A percentile compares a stretch with the other conserved stretches of the same genome.
Conservation (phyloP, 1,139 yeast genomes). For the Debaryomycetaceae sp. region DNA sequence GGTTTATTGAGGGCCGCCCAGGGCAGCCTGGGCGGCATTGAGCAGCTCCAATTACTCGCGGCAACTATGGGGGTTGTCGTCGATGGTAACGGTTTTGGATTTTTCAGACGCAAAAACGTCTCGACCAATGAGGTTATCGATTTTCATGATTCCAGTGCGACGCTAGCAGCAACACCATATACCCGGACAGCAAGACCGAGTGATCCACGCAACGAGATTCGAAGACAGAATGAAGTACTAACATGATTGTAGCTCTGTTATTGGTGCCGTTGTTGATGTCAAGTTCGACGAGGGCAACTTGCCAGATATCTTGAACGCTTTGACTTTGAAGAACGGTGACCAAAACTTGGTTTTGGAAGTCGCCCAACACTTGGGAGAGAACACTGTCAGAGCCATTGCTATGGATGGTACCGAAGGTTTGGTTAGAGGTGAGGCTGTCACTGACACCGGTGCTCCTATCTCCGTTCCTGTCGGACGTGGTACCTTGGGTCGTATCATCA, state of each 20-base stretch:
- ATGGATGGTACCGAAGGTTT: constrained; percentile 99
- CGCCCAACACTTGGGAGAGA: constrained; percentile 99
- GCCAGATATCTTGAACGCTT: constrained; percentile 96
- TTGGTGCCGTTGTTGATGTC: constrained; percentile 99
- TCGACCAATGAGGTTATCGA: constrained; percentile 33
- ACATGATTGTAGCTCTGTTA: constrained; percentile 71
- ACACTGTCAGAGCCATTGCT: constrained; percentile 99
- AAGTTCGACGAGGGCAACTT: constrained; percentile 96
- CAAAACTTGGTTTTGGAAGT: constrained; percentile 88
- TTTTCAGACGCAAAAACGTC: constrained; percentile 1
- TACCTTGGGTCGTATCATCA: constrained; percentile 97
- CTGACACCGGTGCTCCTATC: constrained; percentile 97
- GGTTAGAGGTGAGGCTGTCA: constrained; percentile 91
- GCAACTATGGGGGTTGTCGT: neutral
- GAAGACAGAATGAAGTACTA: constrained; percentile 15
- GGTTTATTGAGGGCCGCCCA: too few relatives aligned
- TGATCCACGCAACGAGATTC: neutral
- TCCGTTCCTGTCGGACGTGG: constrained; percentile 99
- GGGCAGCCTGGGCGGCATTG: too few relatives aligned
- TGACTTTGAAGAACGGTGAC: constrained; percentile 74
- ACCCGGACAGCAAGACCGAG: neutral
- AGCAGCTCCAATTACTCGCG: too few relatives aligned
- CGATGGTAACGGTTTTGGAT: neutral
- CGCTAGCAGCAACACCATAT: neutral
- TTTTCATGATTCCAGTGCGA: constrained; percentile 9